Base-by-base conservation (phyloP, 164 flowering plant species). In the Sedum album region DNA sequence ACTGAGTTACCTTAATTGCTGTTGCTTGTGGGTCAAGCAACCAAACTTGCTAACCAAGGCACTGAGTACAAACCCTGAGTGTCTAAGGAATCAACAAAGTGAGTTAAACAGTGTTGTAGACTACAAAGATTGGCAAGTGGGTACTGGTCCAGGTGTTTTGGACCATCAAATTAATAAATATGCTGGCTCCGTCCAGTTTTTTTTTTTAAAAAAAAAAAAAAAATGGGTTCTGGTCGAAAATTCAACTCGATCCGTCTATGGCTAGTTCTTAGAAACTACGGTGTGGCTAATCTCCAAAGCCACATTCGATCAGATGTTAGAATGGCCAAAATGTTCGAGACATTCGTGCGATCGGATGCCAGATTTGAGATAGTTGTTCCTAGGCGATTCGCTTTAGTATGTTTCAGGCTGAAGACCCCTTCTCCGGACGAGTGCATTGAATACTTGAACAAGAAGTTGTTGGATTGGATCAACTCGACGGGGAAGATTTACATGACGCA, bases 41-140 rank as follows among this genome's bases (percentile, higher is more conserved):
- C 81, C 84, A 2, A 55, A 28, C 26, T 48, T 63, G 33, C 35
- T 85, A 1, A 66, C 76, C 1, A 69, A 53, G 15, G 82, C 86
- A 0, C 39, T 84, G 31, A 72, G 77, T 46, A 80, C 85, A 1
- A 72, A 80, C 61, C 87, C 90, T 6, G 88, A 84, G 75, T 83
- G 79, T 60, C 68, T 86, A 65, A 79, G 70, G 42, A 86, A 86
- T 75, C 78, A 79, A 35, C 73, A 74, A 1, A 86, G 77, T 31
- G 87, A 83, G 53, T 78, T 78, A 0, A 66, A 76, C 23, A 55
- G 51, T 48, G 88, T 85, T 6, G 82, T 84, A 14, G 93, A 87
- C 35, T 87, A 76, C 64, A 84, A 86, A 65, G 90, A 88, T 65
- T 86, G 88, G 93, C 93, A 88, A 60, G 70, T 88, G 30, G 82